Conservation (phyloP, 352 stramenopile species). For the Blastocystis sp. region DNA sequence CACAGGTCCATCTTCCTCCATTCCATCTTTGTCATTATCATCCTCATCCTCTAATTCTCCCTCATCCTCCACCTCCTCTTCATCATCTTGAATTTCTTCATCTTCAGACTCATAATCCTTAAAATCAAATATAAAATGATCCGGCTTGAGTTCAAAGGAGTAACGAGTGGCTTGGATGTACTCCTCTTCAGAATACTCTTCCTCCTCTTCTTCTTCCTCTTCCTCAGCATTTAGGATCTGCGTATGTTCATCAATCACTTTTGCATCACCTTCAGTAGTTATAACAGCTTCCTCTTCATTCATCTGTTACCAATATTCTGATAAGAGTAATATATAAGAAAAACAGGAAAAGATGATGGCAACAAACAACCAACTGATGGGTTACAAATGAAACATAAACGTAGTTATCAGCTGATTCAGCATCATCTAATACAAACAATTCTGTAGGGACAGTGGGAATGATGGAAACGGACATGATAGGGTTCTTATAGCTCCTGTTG, state of each 20-base stretch:
- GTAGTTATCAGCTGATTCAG: not conserved
- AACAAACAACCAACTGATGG: not conserved
- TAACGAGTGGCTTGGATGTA: constrained; percentile 52
- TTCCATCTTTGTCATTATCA: constrained; percentile 37
- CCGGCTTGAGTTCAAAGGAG: not conserved
- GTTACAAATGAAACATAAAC: constrained; percentile 23
- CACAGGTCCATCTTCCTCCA: not conserved
- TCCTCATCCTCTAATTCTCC: constrained; percentile 44
- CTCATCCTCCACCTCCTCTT: constrained; percentile 14
- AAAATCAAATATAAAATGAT: constrained; percentile 56
- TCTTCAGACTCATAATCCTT: constrained; percentile 39
- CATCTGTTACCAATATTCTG: not conserved
- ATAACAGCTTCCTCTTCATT: constrained; percentile 34
- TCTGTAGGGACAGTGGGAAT: not conserved
- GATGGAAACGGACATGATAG: no score
- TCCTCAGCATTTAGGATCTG: not conserved
- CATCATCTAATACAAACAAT: not conserved
- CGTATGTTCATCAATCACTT: not conserved
- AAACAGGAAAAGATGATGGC: not conserved
- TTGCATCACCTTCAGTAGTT: not conserved
- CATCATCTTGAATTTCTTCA: constrained; percentile 24
- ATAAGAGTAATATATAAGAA: not conserved
- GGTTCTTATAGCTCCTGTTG: no score
- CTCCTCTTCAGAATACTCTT: constrained; percentile 15
- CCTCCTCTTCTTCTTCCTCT: constrained; percentile 1